These are phyloP conservation scores for Pichiaceae sp. DNA, from an alignment of 1,139 yeast genomes.

Conservation along the genomic window DNA sequence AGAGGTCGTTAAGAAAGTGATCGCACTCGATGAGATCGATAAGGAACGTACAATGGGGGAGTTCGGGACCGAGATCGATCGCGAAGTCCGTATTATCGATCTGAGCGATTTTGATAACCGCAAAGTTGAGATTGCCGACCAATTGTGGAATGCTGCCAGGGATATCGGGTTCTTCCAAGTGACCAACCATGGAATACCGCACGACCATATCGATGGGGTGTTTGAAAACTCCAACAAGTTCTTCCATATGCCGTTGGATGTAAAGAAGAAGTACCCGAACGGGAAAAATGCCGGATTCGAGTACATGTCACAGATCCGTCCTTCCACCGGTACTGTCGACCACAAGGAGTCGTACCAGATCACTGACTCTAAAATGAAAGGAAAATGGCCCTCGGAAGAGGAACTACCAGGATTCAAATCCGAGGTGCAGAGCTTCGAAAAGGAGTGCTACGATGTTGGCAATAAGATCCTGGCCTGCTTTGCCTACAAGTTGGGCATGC, in stretches of 20 bases:
- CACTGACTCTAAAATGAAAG: constrained; percentile 21
- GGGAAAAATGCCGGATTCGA: constrained; percentile 26
- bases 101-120: constrained; percentile 15
- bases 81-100: neutral
- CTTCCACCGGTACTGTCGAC: constrained; percentile 26
- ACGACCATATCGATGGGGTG: constrained; percentile 20
- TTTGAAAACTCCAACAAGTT: constrained; percentile 16
- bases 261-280: constrained; percentile 21
- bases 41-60: neutral
- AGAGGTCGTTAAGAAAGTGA: neutral
- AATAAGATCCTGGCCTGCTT: constrained; percentile 17
- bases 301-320: constrained; percentile 23
- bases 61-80: neutral
- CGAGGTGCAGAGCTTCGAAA: constrained; percentile 15
- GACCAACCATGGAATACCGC: constrained; percentile 23
- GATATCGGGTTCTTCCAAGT: constrained; percentile 23
- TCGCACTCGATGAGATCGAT: neutral
- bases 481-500: constrained; percentile 23
- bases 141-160: constrained; percentile 21
- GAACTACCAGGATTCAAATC: constrained; percentile 23
- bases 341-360: constrained; percentile 26
- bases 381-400: constrained; percentile 23
- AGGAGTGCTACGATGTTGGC: constrained; percentile 19
- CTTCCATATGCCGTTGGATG: constrained; percentile 16
- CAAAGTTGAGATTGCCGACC: constrained; percentile 19